Base-by-base conservation (phyloP, 78 protist genomes). In the Bodo saltans region DNA sequence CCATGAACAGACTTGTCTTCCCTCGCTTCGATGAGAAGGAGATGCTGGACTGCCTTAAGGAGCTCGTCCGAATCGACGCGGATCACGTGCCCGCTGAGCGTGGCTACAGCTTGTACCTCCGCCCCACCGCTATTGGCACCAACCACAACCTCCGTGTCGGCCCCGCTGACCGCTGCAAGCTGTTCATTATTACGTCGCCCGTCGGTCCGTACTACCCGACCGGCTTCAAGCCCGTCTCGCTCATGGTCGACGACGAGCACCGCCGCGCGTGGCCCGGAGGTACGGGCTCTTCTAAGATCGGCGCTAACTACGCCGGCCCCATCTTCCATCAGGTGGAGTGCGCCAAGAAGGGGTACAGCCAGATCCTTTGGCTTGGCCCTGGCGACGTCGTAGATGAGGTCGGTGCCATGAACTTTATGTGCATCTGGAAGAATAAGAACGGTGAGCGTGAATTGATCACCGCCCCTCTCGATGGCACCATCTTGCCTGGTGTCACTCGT, bases 401-500 rank as follows among this genome's bases (percentile, higher is more conserved):
- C 41, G 99, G 99, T 29, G 90, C 99, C n/a, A 96, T 97, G 98
- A 97, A 97, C 90, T 53, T 95, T 85, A 90, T 98, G 75, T 73
- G 92, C 47, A 33, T 89, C 75, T 91, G 94, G 94, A 91, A 85
- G 78, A 92, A 93, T 79, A 83, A 88, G 72, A 78, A 87, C 27
- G 97, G 94, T 23, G 34, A 68, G 68, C 29, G 4, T 34, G 83
- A 60, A 79, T 71, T 91, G 21, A 47, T 84, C 41, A 91, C 94
- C 28, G 87, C 94, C n/a, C 87, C 88, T 23, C 86, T 97, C 0
- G 91, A 90, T 78, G 99, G 97, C 42, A 92, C 97, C 34, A 95
- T 98, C 68, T 89, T 98, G 4, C 98, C 97, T 12, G 98, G 98
- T 39, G 94, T 97, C 76, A 96, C 98, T n/a, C 96, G 99, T 79